Conservation (phyloP, 768 basidiomycete species). For the Rhizopogon vinicolor region DNA sequence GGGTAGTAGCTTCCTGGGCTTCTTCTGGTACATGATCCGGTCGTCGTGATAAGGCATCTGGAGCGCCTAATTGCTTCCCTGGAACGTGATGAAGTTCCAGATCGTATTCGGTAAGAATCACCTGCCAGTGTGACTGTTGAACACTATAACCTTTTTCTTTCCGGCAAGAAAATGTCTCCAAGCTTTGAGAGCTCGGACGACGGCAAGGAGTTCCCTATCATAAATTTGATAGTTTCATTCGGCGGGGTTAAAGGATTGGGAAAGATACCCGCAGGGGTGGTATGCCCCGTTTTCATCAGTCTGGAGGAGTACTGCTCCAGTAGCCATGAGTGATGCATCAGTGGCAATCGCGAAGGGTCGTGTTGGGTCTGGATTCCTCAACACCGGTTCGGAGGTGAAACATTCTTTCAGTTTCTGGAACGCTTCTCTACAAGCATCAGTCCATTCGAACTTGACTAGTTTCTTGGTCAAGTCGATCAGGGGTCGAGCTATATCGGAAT, state of each 20-base stretch:
- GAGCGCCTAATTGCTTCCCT: too few relatives aligned
- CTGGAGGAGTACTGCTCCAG: background rate
- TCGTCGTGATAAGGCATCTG: too few relatives aligned
- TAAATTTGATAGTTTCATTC: conserved; percentile 39
- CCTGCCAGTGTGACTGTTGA: too few relatives aligned
- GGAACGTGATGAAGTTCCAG: too few relatives aligned
- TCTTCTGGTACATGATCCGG: too few relatives aligned
- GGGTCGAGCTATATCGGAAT: conserved; percentile 26
- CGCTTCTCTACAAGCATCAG: conserved; percentile 11
- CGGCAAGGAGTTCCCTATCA: conserved; percentile 11
- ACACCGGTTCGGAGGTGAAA: background rate
- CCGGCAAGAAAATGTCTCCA: too few relatives aligned
- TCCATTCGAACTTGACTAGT: background rate
- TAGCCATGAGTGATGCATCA: background rate
- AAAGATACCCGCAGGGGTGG: conserved; percentile 28
- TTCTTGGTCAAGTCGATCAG: conserved; percentile 26
- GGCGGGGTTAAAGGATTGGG: conserved; percentile 18
- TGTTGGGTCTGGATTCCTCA: background rate
- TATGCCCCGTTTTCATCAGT: conserved; percentile 6
- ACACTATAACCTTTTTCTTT: too few relatives aligned
- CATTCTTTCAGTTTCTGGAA: conserved; percentile 20
- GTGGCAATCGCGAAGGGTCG: background rate
- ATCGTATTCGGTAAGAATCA: too few relatives aligned
- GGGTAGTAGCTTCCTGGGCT: too few relatives aligned
- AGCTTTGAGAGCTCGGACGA: background rate